These are phyloP conservation scores for Rhynchospora tenuis DNA, from an alignment of 176 grass and related monocot species.

Conservation along the genomic window DNA sequence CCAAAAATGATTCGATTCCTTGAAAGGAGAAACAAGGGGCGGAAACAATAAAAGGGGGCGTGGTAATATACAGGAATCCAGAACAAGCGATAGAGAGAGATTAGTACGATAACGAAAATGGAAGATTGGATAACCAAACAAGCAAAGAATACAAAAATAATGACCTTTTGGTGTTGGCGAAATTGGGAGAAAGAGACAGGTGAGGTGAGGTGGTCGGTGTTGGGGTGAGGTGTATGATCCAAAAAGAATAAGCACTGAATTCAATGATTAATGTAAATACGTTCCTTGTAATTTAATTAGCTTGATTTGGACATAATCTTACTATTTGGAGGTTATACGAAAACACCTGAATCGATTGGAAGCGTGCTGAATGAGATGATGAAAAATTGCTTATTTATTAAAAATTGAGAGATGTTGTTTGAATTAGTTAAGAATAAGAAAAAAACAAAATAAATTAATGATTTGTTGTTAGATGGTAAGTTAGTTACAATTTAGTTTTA, in stretches of 20 bases:
- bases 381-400: no score
- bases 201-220: neutral
- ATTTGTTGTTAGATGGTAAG: no score
- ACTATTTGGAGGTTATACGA: neutral
- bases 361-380: no score
- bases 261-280: neutral
- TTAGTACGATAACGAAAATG: conserved; percentile 1
- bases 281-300: neutral
- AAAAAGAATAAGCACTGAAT: neutral
- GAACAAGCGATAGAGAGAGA: neutral
- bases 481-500: no score
- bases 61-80: neutral
- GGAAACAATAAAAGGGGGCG: neutral
- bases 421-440: no score
- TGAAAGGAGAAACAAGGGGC: neutral
- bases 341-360: no score
- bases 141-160: conserved; percentile 15
- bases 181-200: conserved; percentile 13
- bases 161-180: neutral
- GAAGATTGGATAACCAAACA: neutral
- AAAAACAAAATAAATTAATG: no score
- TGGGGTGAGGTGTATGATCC: neutral
- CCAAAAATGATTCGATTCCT: conserved; percentile 4
- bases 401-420: no score
- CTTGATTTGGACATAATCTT: neutral